Base-by-base conservation (phyloP, 2,329 filamentous ascomycete genomes). In the Fulvia fulva region DNA sequence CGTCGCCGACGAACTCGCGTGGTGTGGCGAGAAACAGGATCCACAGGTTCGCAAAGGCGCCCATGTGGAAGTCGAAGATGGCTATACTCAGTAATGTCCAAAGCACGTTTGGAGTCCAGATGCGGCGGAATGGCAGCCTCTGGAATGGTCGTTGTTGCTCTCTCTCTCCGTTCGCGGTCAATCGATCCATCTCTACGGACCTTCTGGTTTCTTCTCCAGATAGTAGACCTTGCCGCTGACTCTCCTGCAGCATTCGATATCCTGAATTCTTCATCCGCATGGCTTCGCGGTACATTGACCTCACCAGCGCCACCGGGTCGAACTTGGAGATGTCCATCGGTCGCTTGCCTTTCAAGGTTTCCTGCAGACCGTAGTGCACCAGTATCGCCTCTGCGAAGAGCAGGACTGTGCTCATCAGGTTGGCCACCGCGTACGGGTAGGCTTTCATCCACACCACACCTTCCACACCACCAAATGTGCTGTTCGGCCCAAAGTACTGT, bases 21-120 rank as follows among this genome's bases (percentile, higher is more conserved):
- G 87, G 86, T 0, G 87, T 88, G 0, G 89, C 90, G 47, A 92
- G 80, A 72, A 92, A 91, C 52, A 90, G 80, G 60, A 89, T 89
- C 77, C 87, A 90, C 46, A 92, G 81, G 1, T 87, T 83, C 69
- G 89, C 88, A 77, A 91, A 92, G 26, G 88, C 87, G 59, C 86
- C 87, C 66, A 90, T 80, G 74, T 90, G 87, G 67, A 90, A 85
- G 62, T 88, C 86, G 65, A 89, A 85, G 51, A 90, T 82, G 30
- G 86, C 86, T 62, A 87, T 85, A 25, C 81, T 82, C 50, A 88
- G 68, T 2, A 91, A 71, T 0, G 80, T 83, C 62, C 80, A 74
- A n/a, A 83, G 67, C 25, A 84, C 78, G 59, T 84, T 84, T 8
- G 73, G 69, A 0, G 78, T 82, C 75, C 80, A 82, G 37, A 83